Evolutionary conservation across 176 grass and related monocot genomes (phyloP).

Genomic region (Musa acuminata): DNA sequence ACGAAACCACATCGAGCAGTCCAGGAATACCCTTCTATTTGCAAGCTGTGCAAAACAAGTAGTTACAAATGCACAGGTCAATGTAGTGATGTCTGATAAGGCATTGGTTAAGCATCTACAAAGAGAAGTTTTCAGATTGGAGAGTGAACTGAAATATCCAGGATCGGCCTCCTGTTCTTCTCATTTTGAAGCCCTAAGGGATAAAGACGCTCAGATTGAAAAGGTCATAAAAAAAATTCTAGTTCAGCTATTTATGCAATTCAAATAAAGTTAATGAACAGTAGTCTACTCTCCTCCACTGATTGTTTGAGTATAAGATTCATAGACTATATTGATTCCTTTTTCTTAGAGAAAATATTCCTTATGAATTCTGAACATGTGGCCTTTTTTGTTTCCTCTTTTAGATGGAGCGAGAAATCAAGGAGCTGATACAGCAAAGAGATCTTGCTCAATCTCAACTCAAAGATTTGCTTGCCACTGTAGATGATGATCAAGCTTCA

Average conservation of each 20-base stretch:
- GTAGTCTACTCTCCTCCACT: neutral
- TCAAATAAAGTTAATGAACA: too few relatives aligned
- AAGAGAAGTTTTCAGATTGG: slow-evolving; percentile 60
- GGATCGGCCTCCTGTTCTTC: slow-evolving; percentile 40
- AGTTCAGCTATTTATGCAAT: neutral
- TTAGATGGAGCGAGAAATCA: slow-evolving; percentile 74
- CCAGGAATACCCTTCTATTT: slow-evolving; percentile 81
- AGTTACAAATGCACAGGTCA: slow-evolving; percentile 69
- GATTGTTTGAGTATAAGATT: neutral
- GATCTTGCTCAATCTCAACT: slow-evolving; percentile 67
- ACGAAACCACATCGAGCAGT: slow-evolving; percentile 68
- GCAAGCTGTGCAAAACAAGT: slow-evolving; percentile 85
- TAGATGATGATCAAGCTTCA: slow-evolving; percentile 36
- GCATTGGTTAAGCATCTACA: slow-evolving; percentile 79
- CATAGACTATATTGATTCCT: too few relatives aligned
- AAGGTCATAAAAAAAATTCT: slow-evolving; percentile 27
- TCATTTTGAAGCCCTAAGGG: slow-evolving; percentile 54
- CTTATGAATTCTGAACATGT: neutral
- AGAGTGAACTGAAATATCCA: slow-evolving; percentile 54
- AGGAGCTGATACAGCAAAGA: slow-evolving; percentile 60
- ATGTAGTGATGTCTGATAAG: slow-evolving; percentile 89
- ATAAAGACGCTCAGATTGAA: slow-evolving; percentile 75
- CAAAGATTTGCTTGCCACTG: slow-evolving; percentile 45
- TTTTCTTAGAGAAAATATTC: neutral
- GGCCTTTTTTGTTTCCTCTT: slow-evolving; percentile 4